Conservation (phyloP, 1,139 yeast species). For the Insectozyma bohioensis region DNA sequence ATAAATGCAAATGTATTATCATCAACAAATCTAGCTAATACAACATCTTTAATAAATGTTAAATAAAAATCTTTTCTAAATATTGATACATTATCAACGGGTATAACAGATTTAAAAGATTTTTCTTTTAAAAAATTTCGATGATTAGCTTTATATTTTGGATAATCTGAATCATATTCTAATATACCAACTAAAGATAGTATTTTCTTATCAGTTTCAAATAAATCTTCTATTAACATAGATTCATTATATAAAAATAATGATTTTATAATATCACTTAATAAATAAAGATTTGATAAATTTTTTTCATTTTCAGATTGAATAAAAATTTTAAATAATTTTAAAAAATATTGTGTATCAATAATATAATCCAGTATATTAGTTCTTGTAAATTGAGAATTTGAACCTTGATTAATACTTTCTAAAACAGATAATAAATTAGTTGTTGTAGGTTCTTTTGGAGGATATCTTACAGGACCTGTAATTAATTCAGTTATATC, state of each 20-base stretch:
- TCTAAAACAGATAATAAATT: slow-evolving; percentile 53
- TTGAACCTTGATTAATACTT: slow-evolving; percentile 54
- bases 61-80: slow-evolving; percentile 75
- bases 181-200: slow-evolving; percentile 74
- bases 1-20: slow-evolving; percentile 72
- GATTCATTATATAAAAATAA: slow-evolving; percentile 71
- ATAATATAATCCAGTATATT: slow-evolving; percentile 52
- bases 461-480: slow-evolving; percentile 74
- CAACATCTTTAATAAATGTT: slow-evolving; percentile 83
- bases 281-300: slow-evolving; percentile 54
- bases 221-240: slow-evolving; percentile 61
- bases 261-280: slow-evolving; percentile 74
- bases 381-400: slow-evolving; percentile 55
- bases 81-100: slow-evolving; percentile 54
- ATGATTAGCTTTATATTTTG: slow-evolving; percentile 75
- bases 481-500: slow-evolving; percentile 77
- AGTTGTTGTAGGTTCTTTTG: slow-evolving; percentile 46
- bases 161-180: slow-evolving; percentile 89
- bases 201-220: slow-evolving; percentile 57
- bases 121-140: slow-evolving; percentile 61
- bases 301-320: slow-evolving; percentile 53
- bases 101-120: slow-evolving; percentile 72
- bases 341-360: slow-evolving; percentile 50
- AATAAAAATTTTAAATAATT: slow-evolving; percentile 53
- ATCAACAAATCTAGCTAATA: slow-evolving; percentile 75